Evolutionary conservation across 1,284 basidiomycete genomes (phyloP).

Genomic region (Sphagnurus paluster): DNA sequence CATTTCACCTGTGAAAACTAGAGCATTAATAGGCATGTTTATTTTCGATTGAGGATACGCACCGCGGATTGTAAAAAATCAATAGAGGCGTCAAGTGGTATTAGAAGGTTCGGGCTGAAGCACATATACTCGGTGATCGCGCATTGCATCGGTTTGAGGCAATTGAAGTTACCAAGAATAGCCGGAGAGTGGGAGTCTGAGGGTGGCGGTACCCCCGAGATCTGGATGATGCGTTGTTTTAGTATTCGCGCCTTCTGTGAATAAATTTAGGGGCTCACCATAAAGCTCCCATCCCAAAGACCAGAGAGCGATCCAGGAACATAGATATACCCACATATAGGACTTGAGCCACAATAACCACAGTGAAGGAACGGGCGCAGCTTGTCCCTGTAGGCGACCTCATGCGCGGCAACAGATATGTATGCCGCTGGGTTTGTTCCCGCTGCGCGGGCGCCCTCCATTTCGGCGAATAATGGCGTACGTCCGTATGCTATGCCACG

Average conservation of each 20-base stretch:
- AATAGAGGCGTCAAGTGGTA: constrained; percentile 18
- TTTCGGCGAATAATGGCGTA: constrained; percentile 48
- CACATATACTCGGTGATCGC: constrained; percentile 38
- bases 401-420: constrained; percentile 28
- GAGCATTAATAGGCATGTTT: background rate
- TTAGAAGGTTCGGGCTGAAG: constrained; percentile 26
- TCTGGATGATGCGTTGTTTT: constrained; percentile 4
- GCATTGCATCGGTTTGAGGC: constrained; percentile 44
- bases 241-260: too few species aligned
- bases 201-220: constrained; percentile 14
- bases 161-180: constrained; percentile 30
- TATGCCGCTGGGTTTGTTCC: constrained; percentile 4
- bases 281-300: constrained; percentile 57
- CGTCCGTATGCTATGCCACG: constrained; percentile 32
- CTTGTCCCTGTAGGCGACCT: constrained; percentile 39
- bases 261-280: constrained; percentile 41
- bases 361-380: constrained; percentile 34
- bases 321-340: constrained; percentile 27
- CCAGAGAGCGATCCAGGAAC: constrained; percentile 47
- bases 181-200: constrained; percentile 12
- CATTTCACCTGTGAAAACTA: constrained; percentile 18
- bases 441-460: constrained; percentile 20
- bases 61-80: constrained; percentile 21
- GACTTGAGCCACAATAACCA: constrained; percentile 19
- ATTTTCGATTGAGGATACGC: background rate